Conservation (phyloP, 805 yeast species). For the Wickerhamiella allomyrinae region DNA sequence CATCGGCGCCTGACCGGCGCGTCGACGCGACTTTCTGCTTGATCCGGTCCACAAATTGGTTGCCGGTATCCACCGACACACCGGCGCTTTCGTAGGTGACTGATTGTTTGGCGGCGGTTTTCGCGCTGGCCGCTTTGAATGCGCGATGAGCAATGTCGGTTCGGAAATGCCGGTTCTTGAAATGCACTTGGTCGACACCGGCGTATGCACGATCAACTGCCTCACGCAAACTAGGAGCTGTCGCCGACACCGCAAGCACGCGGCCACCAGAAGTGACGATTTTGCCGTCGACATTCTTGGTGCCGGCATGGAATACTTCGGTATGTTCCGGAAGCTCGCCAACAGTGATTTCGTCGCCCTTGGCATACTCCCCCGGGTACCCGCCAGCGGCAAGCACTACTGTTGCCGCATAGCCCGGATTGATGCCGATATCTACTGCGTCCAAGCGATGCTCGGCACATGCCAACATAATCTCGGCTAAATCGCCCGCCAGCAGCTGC, state of each 20-base stretch:
- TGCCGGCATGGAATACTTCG: slow-evolving; percentile 91
- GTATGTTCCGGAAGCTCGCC: slow-evolving; percentile 41
- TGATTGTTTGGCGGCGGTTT: slow-evolving; percentile 22
- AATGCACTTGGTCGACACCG: slow-evolving; percentile 66
- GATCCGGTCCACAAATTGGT: slow-evolving; percentile 75
- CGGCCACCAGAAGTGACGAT: slow-evolving; percentile 88
- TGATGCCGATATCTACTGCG: slow-evolving; percentile 42
- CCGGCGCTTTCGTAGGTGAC: slow-evolving; percentile 93
- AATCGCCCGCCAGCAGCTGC: slow-evolving; percentile 66
- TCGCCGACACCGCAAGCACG: slow-evolving; percentile 89
- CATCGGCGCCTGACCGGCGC: slow-evolving; percentile 89
- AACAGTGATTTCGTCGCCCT: slow-evolving; percentile 73
- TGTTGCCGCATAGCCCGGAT: slow-evolving; percentile 61
- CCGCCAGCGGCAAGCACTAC: slow-evolving; percentile 97
- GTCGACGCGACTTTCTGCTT: slow-evolving; percentile 86
- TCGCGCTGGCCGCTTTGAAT: slow-evolving; percentile 39
- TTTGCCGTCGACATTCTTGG: slow-evolving; percentile 40
- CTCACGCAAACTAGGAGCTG: slow-evolving; percentile 54
- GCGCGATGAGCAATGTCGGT: slow-evolving; percentile 94
- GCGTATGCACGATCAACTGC: slow-evolving; percentile 77
- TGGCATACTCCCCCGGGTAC: slow-evolving; percentile 74
- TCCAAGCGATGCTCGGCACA: slow-evolving; percentile 91
- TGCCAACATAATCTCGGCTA: slow-evolving; percentile 84
- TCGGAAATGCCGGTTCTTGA: slow-evolving; percentile 68
- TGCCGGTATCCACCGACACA: slow-evolving; percentile 94